Base-by-base conservation (phyloP, 352 stramenopile genomes). In the Globisporangium heterothallicum region DNA sequence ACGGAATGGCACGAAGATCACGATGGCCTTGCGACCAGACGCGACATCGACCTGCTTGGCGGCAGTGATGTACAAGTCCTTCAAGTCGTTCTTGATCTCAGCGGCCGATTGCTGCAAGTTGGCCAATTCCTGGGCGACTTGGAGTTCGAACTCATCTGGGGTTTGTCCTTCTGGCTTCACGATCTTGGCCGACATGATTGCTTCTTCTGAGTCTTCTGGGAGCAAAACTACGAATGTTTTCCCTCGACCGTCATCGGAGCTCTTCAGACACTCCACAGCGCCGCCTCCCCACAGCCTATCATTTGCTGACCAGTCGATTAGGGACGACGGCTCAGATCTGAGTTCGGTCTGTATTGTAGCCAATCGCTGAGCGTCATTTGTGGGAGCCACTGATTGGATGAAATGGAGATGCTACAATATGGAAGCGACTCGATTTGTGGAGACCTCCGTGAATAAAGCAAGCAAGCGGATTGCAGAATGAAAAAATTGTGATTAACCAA, bases 1-100 rank as follows among this genome's bases (percentile, higher is more conserved):
- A 56, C 96, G 96, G 94, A 88, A 99, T 13, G 97, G 97, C 61
- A 99, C 97, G 75, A 99, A 99, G 64, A 99, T 82, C 44, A 99
- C 86, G 72, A 99, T 99, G 30, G 97, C 97, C 79, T 98, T 98
- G 69, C 94, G 95, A 75, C 79, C 84, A 56, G 76, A 83, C 29
- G 86, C 88, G 52, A 98, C 92, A 67, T 98, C 94, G 55, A 99
- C 93, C 84, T 99, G 96, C 89, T 99, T 99, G 58, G 97, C 97
- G 55, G 94, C 94, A 26, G 92, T 96, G 86, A 99, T 99, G 88
- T 99, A 98, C 54, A 99, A 85, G 66, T 98, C 89, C 71, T 96
- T 92, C 24, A 99, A 85, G 59, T 98, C 95, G 62, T 94, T 93
- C 88, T 99, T 99, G 71, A 99, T 88, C 69, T 99, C 96, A 19